Conservation (phyloP, 768 basidiomycete species). For the Lentinula boryana region DNA sequence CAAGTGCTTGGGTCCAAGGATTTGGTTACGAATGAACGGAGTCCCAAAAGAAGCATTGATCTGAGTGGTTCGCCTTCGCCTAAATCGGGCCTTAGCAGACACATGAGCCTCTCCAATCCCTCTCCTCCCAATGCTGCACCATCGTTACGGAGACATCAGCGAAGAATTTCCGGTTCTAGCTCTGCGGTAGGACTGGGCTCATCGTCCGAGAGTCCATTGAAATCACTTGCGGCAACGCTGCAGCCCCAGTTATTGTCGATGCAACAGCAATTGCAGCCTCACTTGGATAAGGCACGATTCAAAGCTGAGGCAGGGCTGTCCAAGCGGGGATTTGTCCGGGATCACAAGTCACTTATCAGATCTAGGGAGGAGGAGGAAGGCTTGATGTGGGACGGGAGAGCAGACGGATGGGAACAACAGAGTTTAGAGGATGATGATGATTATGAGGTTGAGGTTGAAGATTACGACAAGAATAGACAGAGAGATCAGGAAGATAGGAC, state of each 20-base stretch:
- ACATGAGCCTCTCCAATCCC: background rate
- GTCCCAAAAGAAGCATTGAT: background rate
- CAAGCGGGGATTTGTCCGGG: slow-evolving; percentile 50
- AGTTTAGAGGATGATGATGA: slow-evolving; percentile 11
- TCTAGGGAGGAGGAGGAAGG: slow-evolving; percentile 29
- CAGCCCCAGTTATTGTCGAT: slow-evolving; percentile 21
- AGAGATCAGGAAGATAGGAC: background rate
- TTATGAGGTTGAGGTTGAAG: slow-evolving; percentile 13
- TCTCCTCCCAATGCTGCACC: background rate
- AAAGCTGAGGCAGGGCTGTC: slow-evolving; percentile 69
- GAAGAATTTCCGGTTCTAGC: background rate
- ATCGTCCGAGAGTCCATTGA: slow-evolving; percentile 2
- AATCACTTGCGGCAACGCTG: slow-evolving; percentile 15
- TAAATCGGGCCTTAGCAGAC: background rate
- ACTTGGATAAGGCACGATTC: slow-evolving; percentile 56
- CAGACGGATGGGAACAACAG: slow-evolving; percentile 18
- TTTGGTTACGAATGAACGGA: background rate
- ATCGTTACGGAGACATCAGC: background rate
- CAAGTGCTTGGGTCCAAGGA: slow-evolving; percentile 30
- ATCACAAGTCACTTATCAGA: slow-evolving; percentile 20
- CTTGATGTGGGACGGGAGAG: slow-evolving; percentile 15
- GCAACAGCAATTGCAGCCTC: slow-evolving; percentile 33
- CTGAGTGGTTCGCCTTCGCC: background rate
- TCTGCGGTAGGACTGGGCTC: background rate
- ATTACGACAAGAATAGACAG: slow-evolving; percentile 2